Conservation (phyloP, 768 basidiomycete genomes). For the Hortiboletus campestris region DNA sequence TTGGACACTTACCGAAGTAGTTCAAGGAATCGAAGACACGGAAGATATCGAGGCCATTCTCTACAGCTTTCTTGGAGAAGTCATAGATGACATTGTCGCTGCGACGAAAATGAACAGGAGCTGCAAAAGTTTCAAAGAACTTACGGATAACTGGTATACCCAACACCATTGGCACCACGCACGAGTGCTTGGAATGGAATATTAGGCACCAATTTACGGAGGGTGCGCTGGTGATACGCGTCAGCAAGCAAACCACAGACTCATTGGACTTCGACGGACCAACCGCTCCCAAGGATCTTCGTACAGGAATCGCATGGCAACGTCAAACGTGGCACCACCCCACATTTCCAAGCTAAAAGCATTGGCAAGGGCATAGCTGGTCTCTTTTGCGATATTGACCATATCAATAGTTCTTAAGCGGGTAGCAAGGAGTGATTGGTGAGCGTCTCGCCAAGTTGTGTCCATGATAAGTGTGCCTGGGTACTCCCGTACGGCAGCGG, state of each 20-base stretch:
- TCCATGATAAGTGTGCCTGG: slow-evolving; percentile 96
- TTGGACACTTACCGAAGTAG: slow-evolving; percentile 75
- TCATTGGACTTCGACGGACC: slow-evolving; percentile 42
- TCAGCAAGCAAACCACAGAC: slow-evolving; percentile 9
- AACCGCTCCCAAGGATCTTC: slow-evolving; percentile 99
- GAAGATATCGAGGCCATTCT: slow-evolving; percentile 99
- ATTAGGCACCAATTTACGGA: slow-evolving; percentile 95
- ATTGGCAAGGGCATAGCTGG: slow-evolving; percentile 90
- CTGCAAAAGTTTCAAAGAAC: slow-evolving; percentile 26
- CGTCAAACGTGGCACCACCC: slow-evolving; percentile 99
- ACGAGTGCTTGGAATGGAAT: slow-evolving; percentile 98
- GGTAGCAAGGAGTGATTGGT: slow-evolving; percentile 96
- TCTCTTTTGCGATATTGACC: slow-evolving; percentile 98
- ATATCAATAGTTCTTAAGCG: slow-evolving; percentile 95
- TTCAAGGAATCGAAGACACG: slow-evolving; percentile 98
- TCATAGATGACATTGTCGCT: slow-evolving; percentile 99
- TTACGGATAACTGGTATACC: slow-evolving; percentile 97
- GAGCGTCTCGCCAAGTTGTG: slow-evolving; percentile 99
- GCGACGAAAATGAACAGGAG: slow-evolving; percentile 8
- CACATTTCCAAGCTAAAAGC: slow-evolving; percentile 98
- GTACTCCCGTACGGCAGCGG: slow-evolving; percentile 95
- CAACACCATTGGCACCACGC: slow-evolving; percentile 98
- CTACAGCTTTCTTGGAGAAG: slow-evolving; percentile 99
- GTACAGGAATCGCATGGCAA: slow-evolving; percentile 98
- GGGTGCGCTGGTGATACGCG: slow-evolving; percentile 57